phyloP scores from a whole-genome alignment of 768 basidiomycete species.

The Ephemerocybe angulata region DNA sequence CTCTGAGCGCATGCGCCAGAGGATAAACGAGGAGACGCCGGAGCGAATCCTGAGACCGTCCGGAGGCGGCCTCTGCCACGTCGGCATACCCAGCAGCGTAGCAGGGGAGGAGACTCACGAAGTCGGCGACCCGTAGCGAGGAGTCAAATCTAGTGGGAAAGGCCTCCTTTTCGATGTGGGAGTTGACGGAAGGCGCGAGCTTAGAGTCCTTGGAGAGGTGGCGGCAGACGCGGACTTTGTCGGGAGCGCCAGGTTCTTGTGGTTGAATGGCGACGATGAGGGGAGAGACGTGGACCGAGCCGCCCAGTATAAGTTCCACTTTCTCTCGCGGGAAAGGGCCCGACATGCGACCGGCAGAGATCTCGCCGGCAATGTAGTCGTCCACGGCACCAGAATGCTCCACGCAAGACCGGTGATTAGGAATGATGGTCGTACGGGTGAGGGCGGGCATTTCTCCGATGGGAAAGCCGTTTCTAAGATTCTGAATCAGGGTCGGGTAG shows the following conservation, averaged over 20 bases:
- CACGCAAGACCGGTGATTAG: constrained; percentile 14
- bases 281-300: constrained; percentile 27
- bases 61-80: background rate
- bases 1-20: no score
- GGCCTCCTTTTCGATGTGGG: constrained; percentile 19
- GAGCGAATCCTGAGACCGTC: no score
- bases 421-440: constrained; percentile 16
- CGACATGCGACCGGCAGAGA: constrained; percentile 19
- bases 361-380: constrained; percentile 18
- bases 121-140: constrained; percentile 20
- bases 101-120: constrained; percentile 16
- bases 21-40: no score
- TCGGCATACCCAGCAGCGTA: background rate
- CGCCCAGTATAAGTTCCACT: constrained; percentile 19
- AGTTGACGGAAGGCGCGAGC: constrained; percentile 17
- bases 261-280: constrained; percentile 22
- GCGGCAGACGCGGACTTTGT: constrained; percentile 24
- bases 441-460: constrained; percentile 29
- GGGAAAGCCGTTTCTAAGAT: constrained; percentile 30
- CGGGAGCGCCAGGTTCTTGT: constrained; percentile 19
- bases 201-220: constrained; percentile 23
- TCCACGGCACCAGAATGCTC: constrained; percentile 13
- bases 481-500: constrained; percentile 28
- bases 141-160: constrained; percentile 26
- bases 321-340: constrained; percentile 19